These are phyloP conservation scores for Lycium barbarum DNA, from an alignment of 257 asterid species.

Conservation along the genomic window DNA sequence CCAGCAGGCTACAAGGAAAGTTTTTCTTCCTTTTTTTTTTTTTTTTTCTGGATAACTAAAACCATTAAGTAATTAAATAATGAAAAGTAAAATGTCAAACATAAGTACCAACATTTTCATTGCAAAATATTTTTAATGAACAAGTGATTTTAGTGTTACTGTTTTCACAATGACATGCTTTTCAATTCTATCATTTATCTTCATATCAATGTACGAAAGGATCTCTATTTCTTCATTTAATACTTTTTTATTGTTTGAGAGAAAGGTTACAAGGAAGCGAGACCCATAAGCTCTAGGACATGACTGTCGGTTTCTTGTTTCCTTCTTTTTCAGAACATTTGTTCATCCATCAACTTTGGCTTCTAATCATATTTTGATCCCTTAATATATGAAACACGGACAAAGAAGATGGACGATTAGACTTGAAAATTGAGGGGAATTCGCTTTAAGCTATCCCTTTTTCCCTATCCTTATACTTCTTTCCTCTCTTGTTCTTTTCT, in stretches of 20 bases:
- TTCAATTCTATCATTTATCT: background rate
- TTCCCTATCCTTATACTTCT: background rate
- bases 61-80: background rate
- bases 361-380: constrained; percentile 4
- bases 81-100: background rate
- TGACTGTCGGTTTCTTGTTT: background rate
- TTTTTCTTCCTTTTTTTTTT: background rate
- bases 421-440: background rate
- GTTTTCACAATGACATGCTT: constrained; percentile 1
- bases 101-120: background rate
- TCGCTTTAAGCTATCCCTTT: background rate
- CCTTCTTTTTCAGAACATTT: background rate
- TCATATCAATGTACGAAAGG: background rate
- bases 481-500: background rate
- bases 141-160: background rate
- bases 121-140: background rate
- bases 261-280: background rate
- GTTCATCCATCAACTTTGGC: background rate
- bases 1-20: background rate
- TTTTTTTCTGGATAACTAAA: background rate
- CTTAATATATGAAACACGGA: background rate
- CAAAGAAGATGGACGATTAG: background rate
- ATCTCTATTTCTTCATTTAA: background rate
- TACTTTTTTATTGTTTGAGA: background rate
- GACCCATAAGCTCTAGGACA: background rate